These are phyloP conservation scores for Pseudozyma sp. DNA, from an alignment of 1,284 basidiomycete genomes.

Conservation along the genomic window DNA sequence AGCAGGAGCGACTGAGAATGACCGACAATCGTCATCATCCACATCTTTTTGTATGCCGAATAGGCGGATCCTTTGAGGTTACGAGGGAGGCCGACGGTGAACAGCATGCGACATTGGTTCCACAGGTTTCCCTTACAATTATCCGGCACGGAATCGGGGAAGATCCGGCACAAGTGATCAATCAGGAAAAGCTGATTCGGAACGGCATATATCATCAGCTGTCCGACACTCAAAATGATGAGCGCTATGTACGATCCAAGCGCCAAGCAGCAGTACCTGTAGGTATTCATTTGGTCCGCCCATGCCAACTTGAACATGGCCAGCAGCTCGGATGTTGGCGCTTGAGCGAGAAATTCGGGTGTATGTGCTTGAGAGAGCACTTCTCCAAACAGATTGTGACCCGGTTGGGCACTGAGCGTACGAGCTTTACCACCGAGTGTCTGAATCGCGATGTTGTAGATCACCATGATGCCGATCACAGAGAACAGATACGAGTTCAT, in stretches of 20 bases:
- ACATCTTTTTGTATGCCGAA: conserved; percentile 21
- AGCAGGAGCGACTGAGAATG: conserved; percentile 9
- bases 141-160: conserved; percentile 1
- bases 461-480: conserved; percentile 12
- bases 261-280: conserved; percentile 5
- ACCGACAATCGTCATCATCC: conserved; percentile 26
- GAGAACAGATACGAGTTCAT: conserved; percentile 21
- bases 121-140: not conserved
- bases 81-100: conserved; percentile 14
- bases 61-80: conserved; percentile 7
- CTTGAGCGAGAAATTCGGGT: conserved; percentile 9
- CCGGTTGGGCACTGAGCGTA: not conserved
- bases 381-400: not conserved
- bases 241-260: conserved; percentile 15
- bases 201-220: conserved; percentile 11
- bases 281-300: conserved; percentile 6
- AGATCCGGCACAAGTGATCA: conserved; percentile 19
- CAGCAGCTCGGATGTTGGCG: conserved; percentile 10
- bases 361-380: not conserved
- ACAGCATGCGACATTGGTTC: not conserved
- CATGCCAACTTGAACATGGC: not conserved
- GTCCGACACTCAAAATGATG: not conserved
- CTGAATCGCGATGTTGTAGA: conserved; percentile 6
- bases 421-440: not conserved
- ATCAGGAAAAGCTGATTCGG: conserved; percentile 28